These are phyloP conservation scores for Spathaspora sp. DNA, from an alignment of 805 yeast species.

Conservation along the genomic window DNA sequence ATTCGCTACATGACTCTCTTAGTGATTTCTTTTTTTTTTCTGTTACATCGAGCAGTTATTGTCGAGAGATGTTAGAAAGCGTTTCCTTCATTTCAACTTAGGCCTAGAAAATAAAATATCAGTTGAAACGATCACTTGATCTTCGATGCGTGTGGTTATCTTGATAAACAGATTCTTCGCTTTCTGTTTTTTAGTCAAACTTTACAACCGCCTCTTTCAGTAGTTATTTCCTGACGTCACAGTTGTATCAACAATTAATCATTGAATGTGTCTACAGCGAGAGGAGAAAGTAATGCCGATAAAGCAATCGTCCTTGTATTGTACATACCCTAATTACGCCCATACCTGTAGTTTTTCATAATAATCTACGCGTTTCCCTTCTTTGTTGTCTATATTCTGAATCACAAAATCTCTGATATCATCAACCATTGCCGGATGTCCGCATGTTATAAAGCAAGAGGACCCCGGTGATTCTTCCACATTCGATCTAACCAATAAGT, in stretches of 20 bases:
- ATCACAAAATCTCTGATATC: slow-evolving; percentile 47
- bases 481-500: slow-evolving; percentile 32
- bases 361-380: slow-evolving; percentile 53
- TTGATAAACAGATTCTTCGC: neutral
- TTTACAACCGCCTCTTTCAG: neutral
- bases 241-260: neutral
- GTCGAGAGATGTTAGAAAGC: neutral
- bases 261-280: too few relatives aligned
- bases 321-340: slow-evolving; percentile 27
- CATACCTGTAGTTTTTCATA: slow-evolving; percentile 73
- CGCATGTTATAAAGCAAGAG: slow-evolving; percentile 58
- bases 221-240: neutral
- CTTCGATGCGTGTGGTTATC: neutral
- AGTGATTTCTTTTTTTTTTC: neutral
- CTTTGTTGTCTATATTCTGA: slow-evolving; percentile 29
- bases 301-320: neutral
- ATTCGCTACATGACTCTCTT: neutral
- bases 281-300: neutral
- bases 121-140: neutral
- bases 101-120: neutral
- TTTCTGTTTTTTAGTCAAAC: neutral
- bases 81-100: neutral
- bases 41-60: neutral
- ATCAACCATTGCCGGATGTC: slow-evolving; percentile 61
- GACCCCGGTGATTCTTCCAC: slow-evolving; percentile 40